Base-by-base conservation (phyloP, 1,284 basidiomycete genomes). In the Ceratorhiza oryzae-sativae region DNA sequence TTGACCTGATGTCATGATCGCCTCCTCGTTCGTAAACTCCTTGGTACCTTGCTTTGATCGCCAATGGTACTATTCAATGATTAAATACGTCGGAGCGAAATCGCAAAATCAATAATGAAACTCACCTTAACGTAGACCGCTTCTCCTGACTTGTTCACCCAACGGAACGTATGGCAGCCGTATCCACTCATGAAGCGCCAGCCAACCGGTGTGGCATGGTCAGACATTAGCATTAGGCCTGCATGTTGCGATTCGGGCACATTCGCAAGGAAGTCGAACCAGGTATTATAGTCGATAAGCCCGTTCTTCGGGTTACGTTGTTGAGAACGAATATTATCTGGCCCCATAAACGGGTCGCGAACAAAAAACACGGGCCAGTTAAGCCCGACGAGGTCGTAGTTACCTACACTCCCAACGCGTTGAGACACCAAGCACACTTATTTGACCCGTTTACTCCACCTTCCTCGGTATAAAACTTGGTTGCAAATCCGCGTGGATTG, bases 341-440 rank as follows among this genome's bases (percentile, higher is more conserved):
- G 65, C 5, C 65, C 65, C 65, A 58, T 70, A 41, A 70, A 70
- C 12, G 91, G 90, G 77, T 93, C 91, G 71, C 90, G 87, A 77
- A 95, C 87, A 84, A 94, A 94, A 85, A 95, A 95, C 73, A 94
- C 88, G 56, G 93, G 93, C 1, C 92, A 95, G 84, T 95, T 95
- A 85, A 79, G 73, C 15, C 79, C 79, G 59, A 80, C 79, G 36
- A 79, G 72, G 48, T 79, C 78, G 46, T 77, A 79, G 67, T 79
- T 79, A 3, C 78, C 78, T 45, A 9, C 13, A 27, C n/a, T 15
- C 32, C 59, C n/a, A n/a, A 71, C 18, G 27, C n/a, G 15, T 34
- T 42, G 39, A 25, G 13, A 20, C 13, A 60, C 27, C 36, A 5
- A 36, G 23, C 42, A 34, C n/a, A 9, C n/a, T 34, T 2, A 36